These are phyloP conservation scores for Paragyromitra xinjiangensis DNA, from an alignment of 495 filamentous ascomycete species.

Conservation along the genomic window DNA sequence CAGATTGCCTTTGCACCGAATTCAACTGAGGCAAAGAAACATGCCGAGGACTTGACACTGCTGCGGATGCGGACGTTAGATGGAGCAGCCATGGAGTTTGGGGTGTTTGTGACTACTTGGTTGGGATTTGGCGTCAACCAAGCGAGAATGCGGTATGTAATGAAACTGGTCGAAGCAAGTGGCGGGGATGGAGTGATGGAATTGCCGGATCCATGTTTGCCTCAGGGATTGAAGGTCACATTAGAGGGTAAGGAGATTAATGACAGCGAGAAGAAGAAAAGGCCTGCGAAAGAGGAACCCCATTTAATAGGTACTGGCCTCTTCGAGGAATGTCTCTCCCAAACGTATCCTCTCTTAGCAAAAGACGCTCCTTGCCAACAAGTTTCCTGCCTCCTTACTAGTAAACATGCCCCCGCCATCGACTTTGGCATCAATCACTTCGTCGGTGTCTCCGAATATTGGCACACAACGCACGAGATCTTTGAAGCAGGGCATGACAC, in stretches of 20 bases:
- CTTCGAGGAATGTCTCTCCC: constrained; percentile 84
- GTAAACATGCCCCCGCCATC: constrained; percentile 91
- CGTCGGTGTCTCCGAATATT: constrained; percentile 97
- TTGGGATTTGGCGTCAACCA: constrained; percentile 94
- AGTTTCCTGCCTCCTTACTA: constrained; percentile 84
- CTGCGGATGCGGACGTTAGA: constrained; percentile 83
- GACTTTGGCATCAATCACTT: constrained; percentile 99
- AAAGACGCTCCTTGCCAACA: constrained; percentile 88
- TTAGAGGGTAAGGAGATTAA: constrained; percentile 67
- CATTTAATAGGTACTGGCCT: constrained; percentile 80
- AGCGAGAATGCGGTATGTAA: constrained; percentile 81
- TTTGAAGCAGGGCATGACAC: constrained; percentile 84
- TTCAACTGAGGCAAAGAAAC: constrained; percentile 84
- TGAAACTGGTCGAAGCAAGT: constrained; percentile 70
- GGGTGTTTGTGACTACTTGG: constrained; percentile 95
- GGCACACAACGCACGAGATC: constrained; percentile 97
- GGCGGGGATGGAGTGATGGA: constrained; percentile 67
- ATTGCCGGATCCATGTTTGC: constrained; percentile 91
- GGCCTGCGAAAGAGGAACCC: constrained; percentile 58
- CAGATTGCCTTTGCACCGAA: constrained; percentile 99
- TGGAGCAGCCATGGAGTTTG: constrained; percentile 78
- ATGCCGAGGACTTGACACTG: constrained; percentile 87
- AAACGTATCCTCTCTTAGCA: constrained; percentile 85
- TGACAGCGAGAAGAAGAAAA: constrained; percentile 47
- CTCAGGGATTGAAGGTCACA: constrained; percentile 75